Evolutionary conservation across 1,284 basidiomycete genomes (phyloP), one percentile per base, ranked within the genome.

Genomic region (Ustilago tritici): DNA sequence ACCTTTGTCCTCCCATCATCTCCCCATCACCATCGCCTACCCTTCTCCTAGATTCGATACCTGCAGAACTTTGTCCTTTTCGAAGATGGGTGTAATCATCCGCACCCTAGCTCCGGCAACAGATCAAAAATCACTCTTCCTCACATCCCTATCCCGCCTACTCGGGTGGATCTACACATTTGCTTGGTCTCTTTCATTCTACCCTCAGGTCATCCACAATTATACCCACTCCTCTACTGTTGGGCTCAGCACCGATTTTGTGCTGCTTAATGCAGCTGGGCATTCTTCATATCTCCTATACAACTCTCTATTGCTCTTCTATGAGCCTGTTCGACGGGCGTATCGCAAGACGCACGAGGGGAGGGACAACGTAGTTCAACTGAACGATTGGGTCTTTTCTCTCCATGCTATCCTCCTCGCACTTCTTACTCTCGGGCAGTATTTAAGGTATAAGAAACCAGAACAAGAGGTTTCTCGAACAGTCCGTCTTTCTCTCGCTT

Each of bases 131-230:
- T 64, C 57, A 4, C 35, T 65, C 19, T 19, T 58, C n/a, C 64
- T 71, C 12, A 12, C 41, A 2, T 34, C 70, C 0, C 68, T 82
- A 14, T 84, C 81, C 3, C 68, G 40, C 9, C n/a, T 78, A 0
- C 61, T 84, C 8, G 84, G 84, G 3, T 85, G 84, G 84, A 57
- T 65, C 14, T 85, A 85, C 52, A 75, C 73, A 0, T 2, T 77
- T 1, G 74, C 79, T n/a, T 85, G 84, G 84, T 73, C 75, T 10
- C 38, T 72, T 2, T 80, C 77, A n/a, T 85, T 85, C 71, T 83
- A 81, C 41, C 84, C 84, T 8, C 84, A 85, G 61, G 61, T 79
- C 17, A 55, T 82, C 9, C 60, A 70, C 40, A 84, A 83, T 46
- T 62, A 71, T 17, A 14, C 38, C 3, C 40, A 61, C 31, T 61